A percentile compares a stretch with the other conserved stretches of the same genome.
These are phyloP conservation scores for Aspergillus sp. DNA, from an alignment of 2,329 filamentous ascomycete species.

Conservation along the genomic window DNA sequence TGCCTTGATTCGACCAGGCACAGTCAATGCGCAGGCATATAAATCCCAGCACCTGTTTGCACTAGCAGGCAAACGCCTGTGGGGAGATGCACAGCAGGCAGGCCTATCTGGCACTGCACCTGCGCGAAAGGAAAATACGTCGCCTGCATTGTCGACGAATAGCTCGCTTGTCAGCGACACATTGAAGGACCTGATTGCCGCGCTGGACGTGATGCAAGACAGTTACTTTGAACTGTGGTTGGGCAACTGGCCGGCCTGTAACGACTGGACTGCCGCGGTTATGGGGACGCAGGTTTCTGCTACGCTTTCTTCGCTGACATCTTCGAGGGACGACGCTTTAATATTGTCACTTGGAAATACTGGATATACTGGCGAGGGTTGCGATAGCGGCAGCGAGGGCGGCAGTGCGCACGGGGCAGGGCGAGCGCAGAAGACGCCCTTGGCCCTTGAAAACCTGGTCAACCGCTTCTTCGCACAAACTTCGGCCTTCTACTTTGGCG, in stretches of 20 bases:
- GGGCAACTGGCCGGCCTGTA: conserved; percentile 74
- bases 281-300: conserved; percentile 70
- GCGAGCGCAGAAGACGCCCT: conserved; percentile 14
- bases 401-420: background rate
- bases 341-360: conserved; percentile 10
- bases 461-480: conserved; percentile 73
- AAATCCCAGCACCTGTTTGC: conserved; percentile 18
- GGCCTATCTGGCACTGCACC: background rate
- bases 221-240: conserved; percentile 68
- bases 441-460: conserved; percentile 66
- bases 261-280: conserved; percentile 91
- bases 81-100: background rate
- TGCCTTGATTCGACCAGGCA: conserved; percentile 11
- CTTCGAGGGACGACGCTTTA: conserved; percentile 40
- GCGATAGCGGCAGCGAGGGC: background rate
- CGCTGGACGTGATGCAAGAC: conserved; percentile 67
- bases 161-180: conserved; percentile 8
- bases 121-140: too few species aligned
- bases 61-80: conserved; percentile 1
- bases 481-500: conserved; percentile 73
- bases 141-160: background rate
- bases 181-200: conserved; percentile 45
- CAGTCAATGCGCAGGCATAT: conserved; percentile 23
- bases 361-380: background rate
- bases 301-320: conserved; percentile 61